These are phyloP conservation scores for Zoysia matrella DNA, from an alignment of 202 grass and related monocot genomes.

Conservation along the genomic window DNA sequence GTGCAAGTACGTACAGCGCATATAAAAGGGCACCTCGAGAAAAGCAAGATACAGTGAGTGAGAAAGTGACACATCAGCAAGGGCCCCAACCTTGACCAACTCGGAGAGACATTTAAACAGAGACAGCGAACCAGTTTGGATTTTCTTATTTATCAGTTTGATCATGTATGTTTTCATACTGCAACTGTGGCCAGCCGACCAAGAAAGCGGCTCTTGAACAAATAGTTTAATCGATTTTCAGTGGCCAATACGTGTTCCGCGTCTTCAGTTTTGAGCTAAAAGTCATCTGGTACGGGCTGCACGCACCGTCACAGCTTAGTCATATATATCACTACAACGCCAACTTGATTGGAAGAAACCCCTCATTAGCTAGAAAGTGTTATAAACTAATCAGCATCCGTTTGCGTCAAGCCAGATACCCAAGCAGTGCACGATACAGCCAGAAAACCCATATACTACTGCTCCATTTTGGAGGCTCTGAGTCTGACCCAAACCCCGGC, in stretches of 20 bases:
- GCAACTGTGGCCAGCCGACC: neutral
- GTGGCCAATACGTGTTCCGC: neutral
- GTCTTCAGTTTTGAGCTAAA: neutral
- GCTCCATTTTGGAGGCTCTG: neutral
- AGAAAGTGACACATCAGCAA: neutral
- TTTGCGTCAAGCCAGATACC: conserved; percentile 24
- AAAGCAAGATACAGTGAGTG: too few relatives aligned
- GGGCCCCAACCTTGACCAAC: neutral
- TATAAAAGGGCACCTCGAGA: neutral
- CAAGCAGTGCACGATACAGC: neutral
- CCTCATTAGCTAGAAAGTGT: neutral
- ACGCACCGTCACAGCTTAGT: neutral
- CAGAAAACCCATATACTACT: neutral
- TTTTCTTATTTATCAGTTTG: neutral
- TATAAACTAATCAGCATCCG: neutral
- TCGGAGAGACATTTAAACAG: neutral
- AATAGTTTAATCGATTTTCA: neutral
- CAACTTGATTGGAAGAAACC: neutral
- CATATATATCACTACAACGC: neutral
- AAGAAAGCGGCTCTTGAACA: neutral
- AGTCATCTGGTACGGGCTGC: neutral
- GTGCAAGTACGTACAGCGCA: neutral
- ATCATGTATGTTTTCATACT: neutral
- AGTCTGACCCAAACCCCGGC: neutral
- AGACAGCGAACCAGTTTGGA: neutral